Base-by-base conservation (phyloP, 345 rosid species). In the Limnanthes douglasii region DNA sequence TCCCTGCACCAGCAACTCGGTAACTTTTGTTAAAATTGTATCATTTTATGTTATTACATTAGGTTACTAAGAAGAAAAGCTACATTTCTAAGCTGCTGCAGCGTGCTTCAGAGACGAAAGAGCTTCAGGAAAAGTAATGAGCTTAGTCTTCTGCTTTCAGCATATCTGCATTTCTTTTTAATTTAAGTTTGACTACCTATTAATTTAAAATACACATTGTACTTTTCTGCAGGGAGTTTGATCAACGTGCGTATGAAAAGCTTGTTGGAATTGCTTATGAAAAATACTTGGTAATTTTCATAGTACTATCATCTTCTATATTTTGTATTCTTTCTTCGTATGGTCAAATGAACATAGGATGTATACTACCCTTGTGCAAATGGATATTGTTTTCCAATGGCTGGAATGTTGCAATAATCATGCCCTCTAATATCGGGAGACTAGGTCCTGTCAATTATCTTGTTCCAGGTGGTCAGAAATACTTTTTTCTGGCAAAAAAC, bases 221-320 rank as follows among this genome's bases (percentile, higher is more conserved):
- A 7, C 40, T 26, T 17, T 38, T 46, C 9, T 53, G 9, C 48
- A 86, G 96, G 72, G 84, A 78, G 63, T 75, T 81, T 31, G 73
- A 72, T 51, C 65, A 59, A 37, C 64, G 56, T 40, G 85, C 84
- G 18, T 54, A 68, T 57, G 93, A 86, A 57, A 75, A 75, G 53
- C 96, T 86, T 40, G 64, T 75, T 28, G 57, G 54, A 48, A 66
- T 78, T 86, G 85, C 94, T 51, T 78, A 77, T 72, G 68, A 78
- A 33, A 86, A 86, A 68, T 68, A 80, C 54, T 68, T 64, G 86
- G 96, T 81, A 70, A 51, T n/a, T n/a, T n/a, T n/a, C n/a, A n/a
- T n/a, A n/a, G n/a, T n/a, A n/a, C n/a, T n/a, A n/a, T n/a, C n/a
- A n/a, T n/a, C n/a, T n/a, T n/a, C n/a, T n/a, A n/a, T n/a, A n/a